These are phyloP conservation scores for Macroventuria anomochaeta DNA, from an alignment of 2,329 filamentous ascomycete genomes.

Conservation along the genomic window DNA sequence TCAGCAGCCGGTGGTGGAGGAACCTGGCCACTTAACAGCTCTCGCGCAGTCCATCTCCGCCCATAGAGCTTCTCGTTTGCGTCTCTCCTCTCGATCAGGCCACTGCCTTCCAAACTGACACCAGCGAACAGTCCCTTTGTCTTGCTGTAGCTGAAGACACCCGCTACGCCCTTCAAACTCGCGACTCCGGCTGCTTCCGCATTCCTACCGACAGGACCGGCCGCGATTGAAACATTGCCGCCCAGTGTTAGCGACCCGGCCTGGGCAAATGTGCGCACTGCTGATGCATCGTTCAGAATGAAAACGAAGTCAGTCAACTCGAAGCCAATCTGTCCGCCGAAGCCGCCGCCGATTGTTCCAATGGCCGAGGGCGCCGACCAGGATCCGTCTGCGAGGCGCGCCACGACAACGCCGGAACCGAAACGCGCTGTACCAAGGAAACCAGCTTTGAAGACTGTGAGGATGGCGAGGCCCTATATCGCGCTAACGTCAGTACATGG, in stretches of 20 bases:
- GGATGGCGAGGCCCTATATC: slow-evolving; percentile 74
- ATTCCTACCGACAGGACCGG: slow-evolving; percentile 91
- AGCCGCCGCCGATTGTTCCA: slow-evolving; percentile 78
- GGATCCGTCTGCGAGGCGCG: slow-evolving; percentile 74
- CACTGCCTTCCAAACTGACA: slow-evolving; percentile 90
- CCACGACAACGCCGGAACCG: slow-evolving; percentile 82
- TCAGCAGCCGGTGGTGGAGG: slow-evolving; percentile 81
- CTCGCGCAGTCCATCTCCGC: slow-evolving; percentile 76
- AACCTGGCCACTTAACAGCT: slow-evolving; percentile 81
- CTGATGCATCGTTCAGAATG: slow-evolving; percentile 89
- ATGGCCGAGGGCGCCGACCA: slow-evolving; percentile 87
- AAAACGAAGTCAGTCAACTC: slow-evolving; percentile 96
- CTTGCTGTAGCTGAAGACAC: slow-evolving; percentile 96
- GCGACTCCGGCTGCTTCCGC: slow-evolving; percentile 95
- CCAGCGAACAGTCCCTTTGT: slow-evolving; percentile 97
- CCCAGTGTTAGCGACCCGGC: slow-evolving; percentile 89
- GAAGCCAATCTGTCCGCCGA: slow-evolving; percentile 86
- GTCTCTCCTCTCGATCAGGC: slow-evolving; percentile 91
- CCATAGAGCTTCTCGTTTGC: slow-evolving; percentile 97
- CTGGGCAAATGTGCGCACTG: slow-evolving; percentile 93
- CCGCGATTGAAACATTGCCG: slow-evolving; percentile 94
- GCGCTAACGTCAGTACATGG: slow-evolving; percentile 7
- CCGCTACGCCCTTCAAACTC: slow-evolving; percentile 85
- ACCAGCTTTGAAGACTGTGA: slow-evolving; percentile 86
- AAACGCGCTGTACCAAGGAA: slow-evolving; percentile 84